Percentiles rank a stretch among this genome's conserved stretches.
Conservation (phyloP, 1,139 yeast species). For the Geotrichum candidum region DNA sequence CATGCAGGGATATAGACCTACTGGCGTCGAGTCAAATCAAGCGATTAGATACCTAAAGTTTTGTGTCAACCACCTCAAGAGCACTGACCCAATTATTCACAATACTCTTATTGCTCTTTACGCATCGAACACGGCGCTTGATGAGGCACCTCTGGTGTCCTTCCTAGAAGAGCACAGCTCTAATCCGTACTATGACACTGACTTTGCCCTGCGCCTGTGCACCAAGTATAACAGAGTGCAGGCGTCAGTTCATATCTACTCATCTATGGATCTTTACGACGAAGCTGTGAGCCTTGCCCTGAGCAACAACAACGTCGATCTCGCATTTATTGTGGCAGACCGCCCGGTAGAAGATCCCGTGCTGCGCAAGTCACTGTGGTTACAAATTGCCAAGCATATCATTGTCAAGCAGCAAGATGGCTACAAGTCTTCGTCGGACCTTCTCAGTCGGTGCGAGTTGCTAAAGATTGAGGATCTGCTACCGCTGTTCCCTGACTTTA, state of each 20-base stretch:
- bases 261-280: conserved; percentile 62
- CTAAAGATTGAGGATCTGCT: conserved; percentile 74
- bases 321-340: conserved; percentile 55
- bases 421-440: conserved; percentile 36
- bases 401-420: conserved; percentile 33
- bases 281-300: conserved; percentile 78
- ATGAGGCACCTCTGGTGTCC: conserved; percentile 42
- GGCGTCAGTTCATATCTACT: conserved; percentile 66
- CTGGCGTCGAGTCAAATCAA: conserved; percentile 45
- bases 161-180: conserved; percentile 41
- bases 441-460: conserved; percentile 48
- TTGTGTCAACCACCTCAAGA: conserved; percentile 49
- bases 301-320: conserved; percentile 52
- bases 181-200: conserved; percentile 50
- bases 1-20: conserved; percentile 29
- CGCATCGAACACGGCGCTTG: conserved; percentile 48
- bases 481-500: conserved; percentile 78
- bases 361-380: conserved; percentile 67
- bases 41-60: conserved; percentile 60
- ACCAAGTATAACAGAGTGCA: conserved; percentile 51
- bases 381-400: conserved; percentile 57
- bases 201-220: conserved; percentile 71
- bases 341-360: conserved; percentile 43
- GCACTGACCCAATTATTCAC: conserved; percentile 51
- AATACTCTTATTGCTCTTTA: conserved; percentile 70